Base-by-base conservation (phyloP, 1,284 basidiomycete genomes). In the Exobasidium cylindrosporum region DNA sequence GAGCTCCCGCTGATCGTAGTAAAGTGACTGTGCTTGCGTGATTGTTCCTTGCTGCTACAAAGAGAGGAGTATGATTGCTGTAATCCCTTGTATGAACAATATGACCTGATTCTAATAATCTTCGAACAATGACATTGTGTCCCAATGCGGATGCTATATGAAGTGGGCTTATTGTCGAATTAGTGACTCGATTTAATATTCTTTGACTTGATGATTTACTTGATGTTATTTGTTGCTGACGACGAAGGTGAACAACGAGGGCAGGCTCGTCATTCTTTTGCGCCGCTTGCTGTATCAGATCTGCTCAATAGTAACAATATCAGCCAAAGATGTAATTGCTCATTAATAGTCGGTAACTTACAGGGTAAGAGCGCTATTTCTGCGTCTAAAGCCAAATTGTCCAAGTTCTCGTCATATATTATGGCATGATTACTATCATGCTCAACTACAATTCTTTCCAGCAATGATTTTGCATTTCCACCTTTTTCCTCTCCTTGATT, bases 101-200 rank as follows among this genome's bases (percentile, higher is more conserved):
- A 1, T 91, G 90, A 1, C 92, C 92, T 0, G 86, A 86, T 62
- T 86, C 83, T 32, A 96, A 83, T 32, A 96, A 82, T 40, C 85
- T 74, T 31, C 84, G 82, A 28, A 88, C 85, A 55, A 86, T 85
- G 4, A 78, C 80, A 0, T 81, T 67, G 65, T 85, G 85, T 0
- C 89, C 90, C 57, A 88, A 87, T 40, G 92, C 79, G 44, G 89
- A 86, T 1, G 92, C 91, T 23, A 88, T 85, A 72, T 95, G 92
- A 43, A 95, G 81, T 4, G 91, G 89, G 7, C 89, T 44, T 11
- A 47, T 53, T 32, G 56, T 24, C 4, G 47, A 24, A 24, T 47
- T 47, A 10, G 46, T 13, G 14, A 13, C 14, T 6, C 3, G 17
- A 24, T 28, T 50, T 23, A 13, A 21, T 4, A 14, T 24, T 5